These are phyloP conservation scores for Aspergillus sp. DNA, from an alignment of 2,329 filamentous ascomycete species.

Conservation along the genomic window DNA sequence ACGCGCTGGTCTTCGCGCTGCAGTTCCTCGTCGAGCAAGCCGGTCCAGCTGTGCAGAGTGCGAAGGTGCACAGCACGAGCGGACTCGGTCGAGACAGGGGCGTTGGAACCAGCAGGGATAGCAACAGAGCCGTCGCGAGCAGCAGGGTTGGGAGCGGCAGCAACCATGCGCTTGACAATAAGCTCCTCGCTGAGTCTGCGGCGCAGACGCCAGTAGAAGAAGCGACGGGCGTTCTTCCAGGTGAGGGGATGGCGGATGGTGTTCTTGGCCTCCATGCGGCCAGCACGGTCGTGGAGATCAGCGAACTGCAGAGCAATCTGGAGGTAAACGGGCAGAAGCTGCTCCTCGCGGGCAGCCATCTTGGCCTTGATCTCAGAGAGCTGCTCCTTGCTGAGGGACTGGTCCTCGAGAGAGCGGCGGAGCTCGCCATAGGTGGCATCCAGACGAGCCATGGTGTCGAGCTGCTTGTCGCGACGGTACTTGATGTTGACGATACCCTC, in stretches of 20 bases:
- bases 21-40: conserved; percentile 67
- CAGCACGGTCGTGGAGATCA: conserved; percentile 93
- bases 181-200: conserved; percentile 96
- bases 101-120: conserved; percentile 39
- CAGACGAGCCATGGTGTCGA: conserved; percentile 94
- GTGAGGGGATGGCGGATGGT: conserved; percentile 80
- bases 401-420: conserved; percentile 73
- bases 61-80: conserved; percentile 68
- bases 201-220: conserved; percentile 99
- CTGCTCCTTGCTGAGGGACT: conserved; percentile 70
- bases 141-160: conserved; percentile 43
- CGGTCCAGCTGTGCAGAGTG: conserved; percentile 80
- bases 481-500: conserved; percentile 99
- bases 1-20: conserved; percentile 78
- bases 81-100: conserved; percentile 40
- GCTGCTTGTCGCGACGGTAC: conserved; percentile 94
- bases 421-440: conserved; percentile 81
- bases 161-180: conserved; percentile 83
- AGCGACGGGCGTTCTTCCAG: conserved; percentile 87
- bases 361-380: conserved; percentile 76
- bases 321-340: conserved; percentile 86
- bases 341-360: conserved; percentile 82
- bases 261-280: conserved; percentile 97
- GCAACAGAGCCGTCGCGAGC: conserved; percentile 42
- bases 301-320: conserved; percentile 97